Evolutionary conservation across 1,284 basidiomycete genomes (phyloP).

Genomic region (Chalciporus sp.): DNA sequence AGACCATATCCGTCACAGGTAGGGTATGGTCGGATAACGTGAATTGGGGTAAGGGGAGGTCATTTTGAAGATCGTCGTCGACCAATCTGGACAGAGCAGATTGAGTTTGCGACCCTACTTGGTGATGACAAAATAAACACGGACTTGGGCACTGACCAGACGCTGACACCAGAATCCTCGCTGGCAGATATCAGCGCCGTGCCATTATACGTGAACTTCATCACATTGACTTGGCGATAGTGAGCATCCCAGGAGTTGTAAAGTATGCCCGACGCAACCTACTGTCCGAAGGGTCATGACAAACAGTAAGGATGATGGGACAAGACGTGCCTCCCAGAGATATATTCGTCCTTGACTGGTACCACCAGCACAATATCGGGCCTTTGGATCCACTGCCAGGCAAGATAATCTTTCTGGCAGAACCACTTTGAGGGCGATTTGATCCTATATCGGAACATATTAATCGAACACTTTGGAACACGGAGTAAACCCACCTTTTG

Average conservation of each 20-base stretch:
- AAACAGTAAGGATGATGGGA: slow-evolving; percentile 1
- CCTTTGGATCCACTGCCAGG: slow-evolving; percentile 73
- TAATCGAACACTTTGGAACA: background rate
- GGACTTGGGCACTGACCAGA: slow-evolving; percentile 88
- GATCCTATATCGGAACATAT: slow-evolving; percentile 60
- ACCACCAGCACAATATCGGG: slow-evolving; percentile 84
- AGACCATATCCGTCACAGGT: slow-evolving; percentile 79
- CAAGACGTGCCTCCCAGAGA: slow-evolving; percentile 79
- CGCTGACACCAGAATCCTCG: slow-evolving; percentile 85
- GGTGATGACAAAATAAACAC: slow-evolving; percentile 36
- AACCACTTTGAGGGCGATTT: slow-evolving; percentile 83
- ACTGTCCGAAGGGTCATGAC: slow-evolving; percentile 28
- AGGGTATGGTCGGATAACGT: slow-evolving; percentile 91
- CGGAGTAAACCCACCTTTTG: slow-evolving; percentile 62
- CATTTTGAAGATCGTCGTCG: slow-evolving; percentile 69
- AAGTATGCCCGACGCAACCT: slow-evolving; percentile 89
- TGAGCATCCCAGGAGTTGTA: slow-evolving; percentile 93
- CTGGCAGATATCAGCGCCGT: slow-evolving; percentile 83
- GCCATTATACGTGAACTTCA: slow-evolving; percentile 84
- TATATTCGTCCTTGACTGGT: slow-evolving; percentile 89
- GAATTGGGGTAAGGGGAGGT: slow-evolving; percentile 76
- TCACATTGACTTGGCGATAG: slow-evolving; percentile 84
- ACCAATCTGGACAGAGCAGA: slow-evolving; percentile 52
- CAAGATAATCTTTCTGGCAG: slow-evolving; percentile 88
- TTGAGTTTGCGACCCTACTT: slow-evolving; percentile 10